Base-by-base conservation (phyloP, 805 yeast genomes). In the Hanseniaspora guilliermondii region DNA sequence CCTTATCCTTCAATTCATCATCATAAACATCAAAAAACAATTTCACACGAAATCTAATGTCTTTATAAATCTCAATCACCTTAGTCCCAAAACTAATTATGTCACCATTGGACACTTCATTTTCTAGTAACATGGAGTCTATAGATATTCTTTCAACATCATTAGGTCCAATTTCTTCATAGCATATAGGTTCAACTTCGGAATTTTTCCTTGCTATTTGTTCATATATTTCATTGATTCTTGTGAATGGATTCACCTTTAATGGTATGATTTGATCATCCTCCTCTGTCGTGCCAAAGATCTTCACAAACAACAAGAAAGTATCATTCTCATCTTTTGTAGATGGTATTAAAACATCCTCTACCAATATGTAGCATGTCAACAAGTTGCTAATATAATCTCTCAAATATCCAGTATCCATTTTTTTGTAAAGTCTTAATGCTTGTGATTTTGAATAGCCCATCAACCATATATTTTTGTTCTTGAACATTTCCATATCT, bases 391-490 rank as follows among this genome's bases (percentile, higher is more conserved):
- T 33, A 44, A 17, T 54, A 47, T n/a, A 55, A 30, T 44, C 49
- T 16, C 21, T 44, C 16, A 47, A 46, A 60, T 17, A 12, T 2
- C 53, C 61, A 5, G 61, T 61, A 11, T 57, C 53, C 6, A 79
- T 58, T 3, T 72, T 72, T 6, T 67, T 57, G 56, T 78, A 82
- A 0, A 87, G 77, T 59, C 96, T 75, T 48, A 77, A 68, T 0
- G 96, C 85, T 57, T 75, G 77, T 65, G 87, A 86, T 59, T 81
- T 78, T 48, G 96, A 74, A 60, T 76, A 78, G 14, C 76, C 77
- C 70, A 86, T 73, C 22, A 76, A 68, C 81, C 93, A 79, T 57
- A 85, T 75, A 54, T 83, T 72, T 14, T 48, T 54, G 11, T 41
- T 19, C 44, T 83, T 74, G 35, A 65, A 59, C 14, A 66, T 12